A percentile compares a stretch with the other conserved stretches of the same genome.
Conservation (phyloP, 805 yeast genomes). For the Lachancea mirantina region DNA sequence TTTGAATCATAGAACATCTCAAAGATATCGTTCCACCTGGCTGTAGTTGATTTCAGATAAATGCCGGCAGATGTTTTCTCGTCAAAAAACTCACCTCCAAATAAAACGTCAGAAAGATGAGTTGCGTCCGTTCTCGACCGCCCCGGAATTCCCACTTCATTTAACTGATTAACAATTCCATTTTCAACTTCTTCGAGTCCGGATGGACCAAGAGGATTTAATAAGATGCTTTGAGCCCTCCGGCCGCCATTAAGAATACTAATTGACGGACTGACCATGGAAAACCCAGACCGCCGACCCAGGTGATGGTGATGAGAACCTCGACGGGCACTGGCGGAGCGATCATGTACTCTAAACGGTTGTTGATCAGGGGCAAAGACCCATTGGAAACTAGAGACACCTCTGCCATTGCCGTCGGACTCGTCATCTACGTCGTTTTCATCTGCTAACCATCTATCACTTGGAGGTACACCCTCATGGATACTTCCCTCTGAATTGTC, state of each 20-base stretch:
- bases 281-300: constrained; percentile 18
- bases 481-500: constrained; percentile 20
- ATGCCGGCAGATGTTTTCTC: constrained; percentile 29
- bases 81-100: constrained; percentile 28
- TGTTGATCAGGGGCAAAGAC: constrained; percentile 26
- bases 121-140: constrained; percentile 23
- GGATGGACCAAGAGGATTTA: constrained; percentile 29
- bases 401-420: constrained; percentile 28
- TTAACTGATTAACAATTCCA: constrained; percentile 23
- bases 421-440: constrained; percentile 27
- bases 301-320: constrained; percentile 16
- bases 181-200: constrained; percentile 31
- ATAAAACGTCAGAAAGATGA: constrained; percentile 25
- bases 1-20: constrained; percentile 43
- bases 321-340: constrained; percentile 3
- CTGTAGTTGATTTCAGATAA: constrained; percentile 42
- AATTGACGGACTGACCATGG: constrained; percentile 24
- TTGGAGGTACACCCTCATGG: constrained; percentile 12
- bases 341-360: constrained; percentile 23
- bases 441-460: constrained; percentile 24
- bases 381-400: constrained; percentile 29
- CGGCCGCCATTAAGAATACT: constrained; percentile 24
- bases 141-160: constrained; percentile 19
- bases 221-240: constrained; percentile 24
- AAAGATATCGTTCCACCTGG: constrained; percentile 61